phyloP scores from a whole-genome alignment of 148 eudicot species.

The Talinum fruticosum region DNA sequence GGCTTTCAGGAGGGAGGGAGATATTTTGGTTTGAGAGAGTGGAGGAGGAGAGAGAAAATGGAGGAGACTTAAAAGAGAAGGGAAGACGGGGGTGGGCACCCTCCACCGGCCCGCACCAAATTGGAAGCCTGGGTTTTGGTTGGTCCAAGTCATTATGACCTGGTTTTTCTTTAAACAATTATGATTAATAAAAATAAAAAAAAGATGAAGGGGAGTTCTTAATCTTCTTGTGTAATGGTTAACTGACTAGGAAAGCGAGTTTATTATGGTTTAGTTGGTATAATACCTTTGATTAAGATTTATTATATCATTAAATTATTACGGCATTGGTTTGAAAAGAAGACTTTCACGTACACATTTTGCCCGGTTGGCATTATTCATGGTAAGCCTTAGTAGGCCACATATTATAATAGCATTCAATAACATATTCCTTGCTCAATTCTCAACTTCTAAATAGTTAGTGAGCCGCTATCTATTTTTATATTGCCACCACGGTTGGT shows the following conservation, averaged over 20 bases:
- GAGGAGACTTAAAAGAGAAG: not conserved
- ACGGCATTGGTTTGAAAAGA: not conserved
- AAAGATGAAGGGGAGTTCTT: not conserved
- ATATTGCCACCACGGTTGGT: too few species aligned
- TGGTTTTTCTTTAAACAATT: constrained; percentile 29
- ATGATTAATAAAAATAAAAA: not conserved
- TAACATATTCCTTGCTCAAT: too few species aligned
- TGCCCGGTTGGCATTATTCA: not conserved
- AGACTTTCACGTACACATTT: not conserved
- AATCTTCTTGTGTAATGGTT: not conserved
- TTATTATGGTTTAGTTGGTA: not conserved
- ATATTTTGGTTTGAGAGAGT: not conserved
- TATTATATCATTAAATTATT: not conserved
- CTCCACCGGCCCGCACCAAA: too few species aligned
- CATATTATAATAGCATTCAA: not conserved
- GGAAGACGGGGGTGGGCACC: constrained; percentile 6
- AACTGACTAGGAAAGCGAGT: not conserved
- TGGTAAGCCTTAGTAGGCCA: not conserved
- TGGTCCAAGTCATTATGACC: constrained; percentile 47
- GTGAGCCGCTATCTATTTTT: too few species aligned
- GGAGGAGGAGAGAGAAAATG: not conserved
- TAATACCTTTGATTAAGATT: not conserved
- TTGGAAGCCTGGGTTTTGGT: constrained; percentile 21
- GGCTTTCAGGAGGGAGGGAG: not conserved
- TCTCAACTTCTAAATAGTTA: too few species aligned